Percentiles rank a stretch among this genome's conserved stretches.
Evolutionary conservation across 1,139 yeast genomes (phyloP).

Genomic region (Yarrowia galli): DNA sequence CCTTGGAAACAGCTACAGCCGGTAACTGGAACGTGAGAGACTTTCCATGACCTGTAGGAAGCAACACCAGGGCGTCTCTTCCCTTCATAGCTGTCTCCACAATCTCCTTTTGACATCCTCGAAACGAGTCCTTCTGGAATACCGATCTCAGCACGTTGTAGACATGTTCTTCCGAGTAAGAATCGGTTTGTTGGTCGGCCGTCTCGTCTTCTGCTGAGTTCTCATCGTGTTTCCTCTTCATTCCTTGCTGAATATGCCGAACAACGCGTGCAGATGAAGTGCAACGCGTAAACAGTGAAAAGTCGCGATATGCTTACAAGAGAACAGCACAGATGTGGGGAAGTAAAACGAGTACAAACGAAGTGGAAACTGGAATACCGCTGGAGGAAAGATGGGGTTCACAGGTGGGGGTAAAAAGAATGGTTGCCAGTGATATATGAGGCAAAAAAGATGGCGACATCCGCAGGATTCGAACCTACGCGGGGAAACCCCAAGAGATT

Average conservation of each 20-base stretch:
- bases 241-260: neutral
- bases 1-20: constrained; percentile 63
- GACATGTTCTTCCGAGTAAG: neutral
- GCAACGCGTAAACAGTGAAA: neutral
- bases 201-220: neutral
- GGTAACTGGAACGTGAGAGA: constrained; percentile 88
- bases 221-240: constrained; percentile 14
- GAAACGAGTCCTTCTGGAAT: constrained; percentile 54
- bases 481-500: constrained; percentile 37
- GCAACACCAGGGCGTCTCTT: constrained; percentile 79
- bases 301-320: neutral
- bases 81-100: constrained; percentile 71
- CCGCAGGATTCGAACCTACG: constrained; percentile 37
- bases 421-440: neutral
- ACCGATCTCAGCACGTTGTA: constrained; percentile 40
- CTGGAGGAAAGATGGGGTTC: no score
- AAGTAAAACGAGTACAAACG: no score
- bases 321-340: no score
- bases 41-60: constrained; percentile 96
- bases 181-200: neutral
- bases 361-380: no score
- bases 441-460: constrained; percentile 21
- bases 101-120: constrained; percentile 79
- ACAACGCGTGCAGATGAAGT: neutral
- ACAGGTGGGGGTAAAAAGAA: neutral